Percentiles rank a stretch among this genome's conserved stretches.
Evolutionary conservation across 1,284 basidiomycete species (phyloP).

Genomic region (Boletus nobilissimus): DNA sequence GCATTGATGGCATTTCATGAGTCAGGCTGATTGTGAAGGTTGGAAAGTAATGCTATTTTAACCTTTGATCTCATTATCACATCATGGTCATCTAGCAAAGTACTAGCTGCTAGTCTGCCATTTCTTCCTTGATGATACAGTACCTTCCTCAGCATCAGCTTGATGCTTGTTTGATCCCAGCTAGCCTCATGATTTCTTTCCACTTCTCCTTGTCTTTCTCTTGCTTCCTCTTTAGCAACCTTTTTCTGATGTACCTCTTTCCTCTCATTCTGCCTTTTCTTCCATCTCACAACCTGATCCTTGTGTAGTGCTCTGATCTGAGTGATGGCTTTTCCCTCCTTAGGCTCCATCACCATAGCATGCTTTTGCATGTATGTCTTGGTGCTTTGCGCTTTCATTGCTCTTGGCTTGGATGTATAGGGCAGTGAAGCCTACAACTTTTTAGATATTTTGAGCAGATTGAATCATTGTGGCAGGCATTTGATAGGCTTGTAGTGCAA

Average conservation of each 20-base stretch:
- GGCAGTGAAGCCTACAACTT: conserved; percentile 91
- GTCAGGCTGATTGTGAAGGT: too few species aligned
- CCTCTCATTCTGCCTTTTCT: conserved; percentile 86
- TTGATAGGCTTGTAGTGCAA: conserved; percentile 90
- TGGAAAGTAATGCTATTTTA: too few species aligned
- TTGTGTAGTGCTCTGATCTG: conserved; percentile 94
- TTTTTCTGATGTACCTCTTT: conserved; percentile 73
- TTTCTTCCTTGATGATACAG: conserved; percentile 56
- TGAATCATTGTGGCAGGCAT: conserved; percentile 87
- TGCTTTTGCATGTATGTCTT: conserved; percentile 91
- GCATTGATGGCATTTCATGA: too few species aligned
- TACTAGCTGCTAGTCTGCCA: conserved; percentile 49
- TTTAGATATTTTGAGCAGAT: conserved; percentile 88
- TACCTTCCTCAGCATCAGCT: conserved; percentile 65
- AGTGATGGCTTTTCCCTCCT: conserved; percentile 94
- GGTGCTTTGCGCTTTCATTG: conserved; percentile 77
- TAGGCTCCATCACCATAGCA: conserved; percentile 93
- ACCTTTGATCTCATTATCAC: too few species aligned
- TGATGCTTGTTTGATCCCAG: conserved; percentile 80
- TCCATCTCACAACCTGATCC: conserved; percentile 82
- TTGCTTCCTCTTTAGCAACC: conserved; percentile 73
- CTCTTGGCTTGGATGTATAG: conserved; percentile 92
- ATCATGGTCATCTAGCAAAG: background rate
- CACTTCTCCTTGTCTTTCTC: conserved; percentile 84
- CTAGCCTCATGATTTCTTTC: conserved; percentile 80